Conservation (phyloP, 441 rosid genomes). For the Gossypium lobatum region DNA sequence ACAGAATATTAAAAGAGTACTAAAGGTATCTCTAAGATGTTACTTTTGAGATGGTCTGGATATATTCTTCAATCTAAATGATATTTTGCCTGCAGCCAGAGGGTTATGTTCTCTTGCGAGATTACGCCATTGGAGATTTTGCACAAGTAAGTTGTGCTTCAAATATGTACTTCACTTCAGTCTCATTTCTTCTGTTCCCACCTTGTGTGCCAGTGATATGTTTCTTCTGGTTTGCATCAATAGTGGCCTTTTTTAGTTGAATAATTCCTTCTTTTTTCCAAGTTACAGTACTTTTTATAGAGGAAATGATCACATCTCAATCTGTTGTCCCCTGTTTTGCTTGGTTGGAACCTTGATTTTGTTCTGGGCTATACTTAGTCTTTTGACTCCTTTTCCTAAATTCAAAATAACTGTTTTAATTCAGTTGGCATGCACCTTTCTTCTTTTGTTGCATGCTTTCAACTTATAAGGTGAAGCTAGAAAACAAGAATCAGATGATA, state of each 20-base stretch:
- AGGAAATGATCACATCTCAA: not conserved
- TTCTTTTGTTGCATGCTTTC: constrained; percentile 3
- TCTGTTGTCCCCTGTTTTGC: not conserved
- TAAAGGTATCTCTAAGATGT: constrained; percentile 25
- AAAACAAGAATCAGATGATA: constrained; percentile 27
- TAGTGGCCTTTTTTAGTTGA: not conserved
- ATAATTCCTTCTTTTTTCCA: not conserved
- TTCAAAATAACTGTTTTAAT: not conserved
- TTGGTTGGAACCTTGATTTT: not conserved
- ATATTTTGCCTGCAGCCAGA: constrained; percentile 24
- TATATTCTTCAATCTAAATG: not conserved
- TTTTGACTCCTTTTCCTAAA: not conserved
- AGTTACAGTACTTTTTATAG: not conserved
- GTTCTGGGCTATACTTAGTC: not conserved
- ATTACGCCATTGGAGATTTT: constrained; percentile 34
- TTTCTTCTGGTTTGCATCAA: not conserved
- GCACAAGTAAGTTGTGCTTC: constrained; percentile 26
- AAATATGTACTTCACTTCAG: not conserved
- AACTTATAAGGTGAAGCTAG: constrained; percentile 26
- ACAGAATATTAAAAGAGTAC: constrained; percentile 6
- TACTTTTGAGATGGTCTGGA: not conserved
- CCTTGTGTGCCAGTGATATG: not conserved
- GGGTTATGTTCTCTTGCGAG: constrained; percentile 30
- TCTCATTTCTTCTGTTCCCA: not conserved
- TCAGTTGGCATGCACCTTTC: not conserved